Percentiles rank a stretch among this genome's conserved stretches.
Evolutionary conservation across 2,329 filamentous ascomycete genomes (phyloP).

Genomic region (Calonectria honghensis): DNA sequence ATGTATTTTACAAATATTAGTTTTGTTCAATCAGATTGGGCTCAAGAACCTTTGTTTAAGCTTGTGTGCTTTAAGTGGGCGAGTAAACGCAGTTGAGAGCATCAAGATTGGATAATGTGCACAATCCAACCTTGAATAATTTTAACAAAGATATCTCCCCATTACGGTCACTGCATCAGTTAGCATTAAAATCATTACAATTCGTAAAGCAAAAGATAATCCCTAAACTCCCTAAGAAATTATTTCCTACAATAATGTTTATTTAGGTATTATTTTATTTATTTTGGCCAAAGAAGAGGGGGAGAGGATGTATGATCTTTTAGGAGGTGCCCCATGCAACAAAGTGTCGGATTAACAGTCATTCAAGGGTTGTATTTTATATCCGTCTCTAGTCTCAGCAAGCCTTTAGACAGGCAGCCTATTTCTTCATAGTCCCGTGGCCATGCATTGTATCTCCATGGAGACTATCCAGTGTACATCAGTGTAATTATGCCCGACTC

Average conservation of each 20-base stretch:
- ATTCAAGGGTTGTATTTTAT: not conserved
- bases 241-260: too few relatives aligned
- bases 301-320: too few relatives aligned
- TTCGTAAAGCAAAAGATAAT: too few relatives aligned
- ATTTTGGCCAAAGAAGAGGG: too few relatives aligned
- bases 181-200: too few relatives aligned
- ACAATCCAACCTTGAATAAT: too few relatives aligned
- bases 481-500: slow-evolving; percentile 40
- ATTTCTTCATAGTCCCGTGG: slow-evolving; percentile 8
- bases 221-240: too few relatives aligned
- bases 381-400: not conserved
- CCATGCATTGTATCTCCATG: slow-evolving; percentile 33
- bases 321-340: too few relatives aligned
- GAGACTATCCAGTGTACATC: slow-evolving; percentile 33
- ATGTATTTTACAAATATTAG: not conserved
- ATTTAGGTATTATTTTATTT: too few relatives aligned
- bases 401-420: not conserved
- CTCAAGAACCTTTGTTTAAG: not conserved
- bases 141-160: too few relatives aligned
- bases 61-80: not conserved
- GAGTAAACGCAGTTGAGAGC: not conserved
- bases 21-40: not conserved
- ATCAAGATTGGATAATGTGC: not conserved
- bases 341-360: too few relatives aligned
- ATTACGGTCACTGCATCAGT: too few relatives aligned